Conservation (phyloP, 129 eudicot species). For the Oenanthe sinensis region DNA sequence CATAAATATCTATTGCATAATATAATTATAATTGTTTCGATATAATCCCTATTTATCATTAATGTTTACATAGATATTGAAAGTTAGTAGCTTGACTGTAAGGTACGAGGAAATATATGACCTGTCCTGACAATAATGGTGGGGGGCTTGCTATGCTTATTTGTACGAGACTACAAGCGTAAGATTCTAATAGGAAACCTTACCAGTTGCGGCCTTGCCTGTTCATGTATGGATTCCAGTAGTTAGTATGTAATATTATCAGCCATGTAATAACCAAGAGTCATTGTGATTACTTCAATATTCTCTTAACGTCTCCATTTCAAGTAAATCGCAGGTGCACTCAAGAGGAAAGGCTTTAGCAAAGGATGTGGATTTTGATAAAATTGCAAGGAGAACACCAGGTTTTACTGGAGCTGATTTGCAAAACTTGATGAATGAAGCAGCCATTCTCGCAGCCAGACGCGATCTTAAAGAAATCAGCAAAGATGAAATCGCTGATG, state of each 20-base stretch:
- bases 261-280: background rate
- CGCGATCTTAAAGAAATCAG: constrained; percentile 95
- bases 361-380: constrained; percentile 91
- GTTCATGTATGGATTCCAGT: background rate
- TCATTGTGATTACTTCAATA: background rate
- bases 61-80: background rate
- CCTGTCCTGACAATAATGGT: background rate
- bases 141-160: too few species aligned
- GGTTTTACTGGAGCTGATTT: constrained; percentile 96
- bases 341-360: constrained; percentile 95
- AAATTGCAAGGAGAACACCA: constrained; percentile 88
- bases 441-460: constrained; percentile 96
- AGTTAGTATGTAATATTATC: background rate
- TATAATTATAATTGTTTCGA: background rate
- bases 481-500: constrained; percentile 95
- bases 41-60: background rate
- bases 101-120: background rate
- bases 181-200: background rate
- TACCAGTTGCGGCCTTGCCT: background rate
- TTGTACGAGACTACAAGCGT: background rate
- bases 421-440: constrained; percentile 93
- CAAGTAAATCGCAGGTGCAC: constrained; percentile 57
- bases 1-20: background rate
- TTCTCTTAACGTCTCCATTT: background rate
- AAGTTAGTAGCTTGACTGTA: background rate